Evolutionary conservation across 768 basidiomycete species (phyloP).

Genomic region (Symmetrospora coprosmae): DNA sequence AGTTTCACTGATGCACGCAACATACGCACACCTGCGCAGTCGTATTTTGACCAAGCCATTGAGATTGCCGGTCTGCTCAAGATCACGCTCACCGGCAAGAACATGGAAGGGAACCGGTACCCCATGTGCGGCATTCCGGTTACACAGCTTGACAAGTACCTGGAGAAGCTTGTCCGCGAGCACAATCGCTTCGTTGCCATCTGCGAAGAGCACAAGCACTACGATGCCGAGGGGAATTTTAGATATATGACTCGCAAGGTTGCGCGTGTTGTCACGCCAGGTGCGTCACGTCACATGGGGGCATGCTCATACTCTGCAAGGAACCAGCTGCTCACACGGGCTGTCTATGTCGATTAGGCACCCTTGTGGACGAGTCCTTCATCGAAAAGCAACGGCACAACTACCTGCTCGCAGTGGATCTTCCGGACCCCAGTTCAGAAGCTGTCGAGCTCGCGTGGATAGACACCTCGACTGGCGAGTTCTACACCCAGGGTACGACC

Average conservation of each 20-base stretch:
- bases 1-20: neutral
- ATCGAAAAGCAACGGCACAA: slow-evolving; percentile 75
- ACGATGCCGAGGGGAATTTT: slow-evolving; percentile 40
- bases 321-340: neutral
- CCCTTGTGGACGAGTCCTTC: slow-evolving; percentile 81
- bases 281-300: slow-evolving; percentile 34
- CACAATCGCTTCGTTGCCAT: slow-evolving; percentile 66
- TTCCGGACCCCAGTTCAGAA: slow-evolving; percentile 9
- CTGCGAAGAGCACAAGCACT: slow-evolving; percentile 70
- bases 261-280: slow-evolving; percentile 75
- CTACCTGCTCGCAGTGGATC: slow-evolving; percentile 59
- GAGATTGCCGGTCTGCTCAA: slow-evolving; percentile 62
- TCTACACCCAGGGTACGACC: slow-evolving; percentile 56
- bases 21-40: slow-evolving; percentile 43
- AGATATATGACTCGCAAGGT: slow-evolving; percentile 58
- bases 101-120: slow-evolving; percentile 54
- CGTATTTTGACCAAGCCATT: slow-evolving; percentile 79
- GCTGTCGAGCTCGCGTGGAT: slow-evolving; percentile 61
- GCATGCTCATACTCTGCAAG: too few species aligned
- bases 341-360: slow-evolving; percentile 35
- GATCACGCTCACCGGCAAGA: slow-evolving; percentile 66
- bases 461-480: slow-evolving; percentile 89
- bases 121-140: slow-evolving; percentile 91
- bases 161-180: slow-evolving; percentile 74
- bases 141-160: slow-evolving; percentile 66